Conservation (phyloP, 1,284 basidiomycete species). For the Ganoderma lucidum region DNA sequence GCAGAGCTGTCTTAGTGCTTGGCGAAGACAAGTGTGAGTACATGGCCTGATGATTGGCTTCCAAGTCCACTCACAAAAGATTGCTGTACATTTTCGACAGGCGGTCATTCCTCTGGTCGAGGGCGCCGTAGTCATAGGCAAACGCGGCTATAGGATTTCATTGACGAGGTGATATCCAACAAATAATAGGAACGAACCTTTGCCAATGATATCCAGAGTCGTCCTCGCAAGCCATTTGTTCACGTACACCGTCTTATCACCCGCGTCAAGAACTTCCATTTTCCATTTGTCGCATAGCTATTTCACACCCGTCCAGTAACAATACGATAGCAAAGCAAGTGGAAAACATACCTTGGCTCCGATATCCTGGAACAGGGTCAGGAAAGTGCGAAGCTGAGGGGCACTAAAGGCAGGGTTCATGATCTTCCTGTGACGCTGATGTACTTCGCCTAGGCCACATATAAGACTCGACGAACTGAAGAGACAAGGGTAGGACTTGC, state of each 20-base stretch:
- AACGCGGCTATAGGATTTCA: slow-evolving; percentile 37
- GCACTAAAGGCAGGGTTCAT: slow-evolving; percentile 50
- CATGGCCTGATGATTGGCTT: not conserved
- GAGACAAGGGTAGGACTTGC: not conserved
- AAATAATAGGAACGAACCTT: slow-evolving; percentile 29
- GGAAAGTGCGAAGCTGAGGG: slow-evolving; percentile 53
- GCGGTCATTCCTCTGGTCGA: slow-evolving; percentile 37
- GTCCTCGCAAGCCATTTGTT: slow-evolving; percentile 39
- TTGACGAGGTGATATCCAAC: not conserved
- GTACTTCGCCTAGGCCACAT: slow-evolving; percentile 43
- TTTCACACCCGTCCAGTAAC: slow-evolving; percentile 1
- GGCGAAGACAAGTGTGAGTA: not conserved
- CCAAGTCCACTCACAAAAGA: slow-evolving; percentile 40
- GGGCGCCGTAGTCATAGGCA: slow-evolving; percentile 40
- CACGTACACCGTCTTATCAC: slow-evolving; percentile 17
- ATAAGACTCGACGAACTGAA: not conserved
- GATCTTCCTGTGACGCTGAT: slow-evolving; percentile 49
- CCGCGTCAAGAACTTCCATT: slow-evolving; percentile 19
- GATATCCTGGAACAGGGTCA: slow-evolving; percentile 45
- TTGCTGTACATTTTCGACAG: slow-evolving; percentile 38
- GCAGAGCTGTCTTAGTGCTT: slow-evolving; percentile 31
- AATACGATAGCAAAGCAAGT: not conserved
- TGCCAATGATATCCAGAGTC: slow-evolving; percentile 44
- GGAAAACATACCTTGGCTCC: slow-evolving; percentile 47
- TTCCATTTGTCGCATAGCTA: slow-evolving; percentile 31